Conservation (phyloP, 805 yeast species). For the Metschnikowia similis region DNA sequence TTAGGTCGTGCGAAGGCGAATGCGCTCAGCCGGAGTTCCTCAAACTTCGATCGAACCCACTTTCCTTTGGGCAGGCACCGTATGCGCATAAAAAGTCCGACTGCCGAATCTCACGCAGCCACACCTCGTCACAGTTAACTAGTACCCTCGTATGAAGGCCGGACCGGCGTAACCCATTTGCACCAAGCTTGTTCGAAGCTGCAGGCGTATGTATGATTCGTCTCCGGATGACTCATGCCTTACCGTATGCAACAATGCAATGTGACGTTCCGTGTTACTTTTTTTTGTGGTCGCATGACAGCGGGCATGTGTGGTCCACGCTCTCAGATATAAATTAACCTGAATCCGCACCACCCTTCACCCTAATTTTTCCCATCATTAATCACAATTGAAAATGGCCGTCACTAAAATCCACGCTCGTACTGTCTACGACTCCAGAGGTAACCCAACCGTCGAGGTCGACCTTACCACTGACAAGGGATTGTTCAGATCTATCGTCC, state of each 20-base stretch:
- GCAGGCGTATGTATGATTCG: background rate
- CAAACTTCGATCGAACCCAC: conserved; percentile 4
- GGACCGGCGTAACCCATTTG: background rate
- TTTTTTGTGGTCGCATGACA: conserved; percentile 4
- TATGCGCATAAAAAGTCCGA: conserved; percentile 18
- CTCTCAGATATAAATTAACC: conserved; percentile 13
- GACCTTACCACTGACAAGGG: conserved; percentile 92
- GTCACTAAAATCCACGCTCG: conserved; percentile 87
- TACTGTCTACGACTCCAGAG: conserved; percentile 98
- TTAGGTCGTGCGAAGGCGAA: background rate
- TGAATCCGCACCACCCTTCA: conserved; percentile 10
- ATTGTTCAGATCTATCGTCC: conserved; percentile 93
- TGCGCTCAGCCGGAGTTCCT: conserved; percentile 2
- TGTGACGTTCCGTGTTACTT: background rate
- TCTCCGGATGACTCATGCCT: background rate
- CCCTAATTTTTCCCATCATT: conserved; percentile 8
- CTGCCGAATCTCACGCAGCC: conserved; percentile 9
- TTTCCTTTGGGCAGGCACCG: conserved; percentile 3
- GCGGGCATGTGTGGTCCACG: conserved; percentile 23
- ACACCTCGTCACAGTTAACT: background rate
- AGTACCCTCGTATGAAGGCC: background rate
- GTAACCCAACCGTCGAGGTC: conserved; percentile 99
- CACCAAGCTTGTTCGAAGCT: background rate
- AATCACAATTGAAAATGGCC: conserved; percentile 52
- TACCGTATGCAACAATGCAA: background rate